Evolutionary conservation across 108 stramenopile species (phyloP).

Genomic region (Cylindrotheca closterium): DNA sequence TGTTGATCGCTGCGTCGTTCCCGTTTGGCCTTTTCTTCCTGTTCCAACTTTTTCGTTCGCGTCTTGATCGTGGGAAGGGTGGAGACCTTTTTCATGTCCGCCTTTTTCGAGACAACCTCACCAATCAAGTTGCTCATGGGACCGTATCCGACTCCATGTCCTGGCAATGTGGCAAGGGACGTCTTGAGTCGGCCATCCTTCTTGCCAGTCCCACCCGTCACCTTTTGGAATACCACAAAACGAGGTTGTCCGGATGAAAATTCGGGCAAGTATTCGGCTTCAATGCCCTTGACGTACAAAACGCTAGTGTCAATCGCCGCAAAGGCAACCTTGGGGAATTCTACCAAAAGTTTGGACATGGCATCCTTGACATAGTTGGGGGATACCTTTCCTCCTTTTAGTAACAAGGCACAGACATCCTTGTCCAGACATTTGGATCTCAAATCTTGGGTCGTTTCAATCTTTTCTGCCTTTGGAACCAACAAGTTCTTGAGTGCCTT

Average conservation of each 20-base stretch:
- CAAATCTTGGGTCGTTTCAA: slow-evolving; percentile 84
- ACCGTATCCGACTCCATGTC: slow-evolving; percentile 48
- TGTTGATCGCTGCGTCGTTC: slow-evolving; percentile 61
- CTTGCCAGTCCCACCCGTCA: slow-evolving; percentile 56
- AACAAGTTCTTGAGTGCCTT: slow-evolving; percentile 70
- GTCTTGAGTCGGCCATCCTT: slow-evolving; percentile 61
- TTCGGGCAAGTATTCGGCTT: slow-evolving; percentile 71
- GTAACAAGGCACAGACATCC: slow-evolving; percentile 69
- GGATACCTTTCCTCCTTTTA: slow-evolving; percentile 73
- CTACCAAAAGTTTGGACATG: slow-evolving; percentile 66
- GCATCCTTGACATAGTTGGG: slow-evolving; percentile 78
- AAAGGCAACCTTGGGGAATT: slow-evolving; percentile 75
- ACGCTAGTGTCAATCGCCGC: slow-evolving; percentile 71
- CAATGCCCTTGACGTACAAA: slow-evolving; percentile 73
- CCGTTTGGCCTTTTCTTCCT: slow-evolving; percentile 69
- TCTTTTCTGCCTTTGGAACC: slow-evolving; percentile 81
- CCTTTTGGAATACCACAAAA: slow-evolving; percentile 83
- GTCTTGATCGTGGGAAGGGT: slow-evolving; percentile 78
- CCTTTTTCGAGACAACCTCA: slow-evolving; percentile 36
- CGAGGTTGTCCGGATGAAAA: slow-evolving; percentile 69
- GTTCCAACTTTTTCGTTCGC: slow-evolving; percentile 79
- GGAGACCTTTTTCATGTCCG: slow-evolving; percentile 49
- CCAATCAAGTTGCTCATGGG: slow-evolving; percentile 68
- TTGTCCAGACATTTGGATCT: slow-evolving; percentile 81
- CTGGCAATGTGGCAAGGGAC: slow-evolving; percentile 51